Evolutionary conservation across 2,329 filamentous ascomycete species (phyloP), one percentile per base, ranked within the genome.

Genomic region (Lachnellula occidentalis): DNA sequence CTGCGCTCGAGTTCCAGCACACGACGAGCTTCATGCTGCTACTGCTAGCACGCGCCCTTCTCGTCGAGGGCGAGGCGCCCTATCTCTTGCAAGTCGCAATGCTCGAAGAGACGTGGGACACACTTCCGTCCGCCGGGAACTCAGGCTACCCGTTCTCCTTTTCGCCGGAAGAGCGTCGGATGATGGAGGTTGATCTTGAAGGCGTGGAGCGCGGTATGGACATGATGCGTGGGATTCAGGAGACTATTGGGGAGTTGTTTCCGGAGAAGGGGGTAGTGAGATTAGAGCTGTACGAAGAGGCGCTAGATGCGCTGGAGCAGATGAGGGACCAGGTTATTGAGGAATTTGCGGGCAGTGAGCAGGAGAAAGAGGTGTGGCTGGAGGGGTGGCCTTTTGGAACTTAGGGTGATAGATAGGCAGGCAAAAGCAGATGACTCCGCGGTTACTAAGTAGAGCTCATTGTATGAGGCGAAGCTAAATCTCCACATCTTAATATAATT

Each of bases 351-450:
- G 54, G 36, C 14, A 51, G 46, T 54, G 53, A 58, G 24, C 42
- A 58, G 34, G 58, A 60, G 17, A 56, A 42, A 43, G 34, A 52
- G n/a, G 12, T 54, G 14, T 60, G 55, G 58, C 34, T 14, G 31
- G 56, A 52, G 53, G 43, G 34, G 45, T 60, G 58, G 58, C 55
- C 58, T 34, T 60, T 56, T 54, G 53, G 58, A 22, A 59, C 54
- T 14, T 54, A 48, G 24, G 31, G 22, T n/a, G n/a, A n/a, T n/a
- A n/a, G n/a, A n/a, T n/a, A n/a, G n/a, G n/a, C n/a, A n/a, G n/a
- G n/a, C n/a, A n/a, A n/a, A n/a, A n/a, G n/a, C n/a, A n/a, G n/a
- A n/a, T n/a, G n/a, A n/a, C n/a, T n/a, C n/a, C n/a, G n/a, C n/a
- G n/a, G n/a, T n/a, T n/a, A n/a, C n/a, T n/a, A n/a, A n/a, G n/a